These are phyloP conservation scores for Darksidea phi DNA, from an alignment of 495 filamentous ascomycete genomes.

Conservation along the genomic window DNA sequence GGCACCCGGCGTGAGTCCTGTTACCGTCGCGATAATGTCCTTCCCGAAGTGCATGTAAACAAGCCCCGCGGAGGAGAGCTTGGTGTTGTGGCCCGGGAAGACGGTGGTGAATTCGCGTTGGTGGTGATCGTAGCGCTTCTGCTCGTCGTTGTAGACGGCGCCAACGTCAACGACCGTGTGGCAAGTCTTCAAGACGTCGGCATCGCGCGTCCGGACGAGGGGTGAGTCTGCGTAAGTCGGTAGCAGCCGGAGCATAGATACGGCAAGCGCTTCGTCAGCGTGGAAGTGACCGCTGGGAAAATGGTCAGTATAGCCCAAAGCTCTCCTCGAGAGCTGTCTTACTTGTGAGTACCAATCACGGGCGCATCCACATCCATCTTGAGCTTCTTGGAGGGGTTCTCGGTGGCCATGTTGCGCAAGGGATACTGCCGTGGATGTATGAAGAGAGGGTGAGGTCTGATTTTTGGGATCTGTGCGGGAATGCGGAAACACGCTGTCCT, in stretches of 20 bases:
- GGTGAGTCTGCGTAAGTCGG: conserved; percentile 71
- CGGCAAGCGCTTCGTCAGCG: conserved; percentile 97
- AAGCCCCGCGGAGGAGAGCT: conserved; percentile 87
- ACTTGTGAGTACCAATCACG: conserved; percentile 82
- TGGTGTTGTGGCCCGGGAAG: conserved; percentile 74
- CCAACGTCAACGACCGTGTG: conserved; percentile 96
- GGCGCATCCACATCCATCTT: conserved; percentile 37
- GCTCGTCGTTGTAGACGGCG: conserved; percentile 75
- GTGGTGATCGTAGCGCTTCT: conserved; percentile 91
- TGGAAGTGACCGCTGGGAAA: conserved; percentile 87
- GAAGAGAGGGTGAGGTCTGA: not conserved
- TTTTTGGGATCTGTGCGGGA: not conserved
- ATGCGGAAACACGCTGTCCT: conserved; percentile 7
- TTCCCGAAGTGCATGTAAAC: conserved; percentile 95
- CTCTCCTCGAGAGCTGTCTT: conserved; percentile 22
- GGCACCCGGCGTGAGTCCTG: conserved; percentile 60
- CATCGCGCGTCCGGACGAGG: conserved; percentile 87
- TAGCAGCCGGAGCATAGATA: conserved; percentile 88
- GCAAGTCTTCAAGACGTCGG: conserved; percentile 71
- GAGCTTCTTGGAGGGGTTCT: conserved; percentile 40
- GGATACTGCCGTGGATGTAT: conserved; percentile 1
- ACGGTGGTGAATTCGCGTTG: conserved; percentile 84
- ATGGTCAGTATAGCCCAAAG: not conserved
- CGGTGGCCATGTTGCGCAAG: conserved; percentile 23
- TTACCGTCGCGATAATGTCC: conserved; percentile 69